Evolutionary conservation across 352 stramenopile genomes (phyloP).

Genomic region (Elongisporangium senticosum): DNA sequence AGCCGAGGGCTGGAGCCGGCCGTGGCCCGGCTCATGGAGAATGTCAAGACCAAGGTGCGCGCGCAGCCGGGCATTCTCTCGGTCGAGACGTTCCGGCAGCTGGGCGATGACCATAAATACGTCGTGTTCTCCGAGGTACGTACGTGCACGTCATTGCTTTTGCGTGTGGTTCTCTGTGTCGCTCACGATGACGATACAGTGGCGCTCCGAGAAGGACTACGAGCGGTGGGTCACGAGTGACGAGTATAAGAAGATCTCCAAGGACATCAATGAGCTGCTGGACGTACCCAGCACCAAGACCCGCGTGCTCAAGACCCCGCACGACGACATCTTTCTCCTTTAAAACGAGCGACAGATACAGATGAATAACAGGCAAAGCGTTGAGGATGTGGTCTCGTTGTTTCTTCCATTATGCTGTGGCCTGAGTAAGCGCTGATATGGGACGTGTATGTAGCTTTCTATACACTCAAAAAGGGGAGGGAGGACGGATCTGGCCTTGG

Average conservation of each 20-base stretch:
- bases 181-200: slow-evolving; percentile 23
- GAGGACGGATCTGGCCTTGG: slow-evolving; percentile 2
- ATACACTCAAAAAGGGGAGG: slow-evolving; percentile 13
- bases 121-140: slow-evolving; percentile 83
- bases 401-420: not conserved
- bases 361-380: not conserved
- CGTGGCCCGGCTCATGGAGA: slow-evolving; percentile 83
- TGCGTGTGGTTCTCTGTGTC: not conserved
- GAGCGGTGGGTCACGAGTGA: slow-evolving; percentile 71
- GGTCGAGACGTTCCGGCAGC: slow-evolving; percentile 71
- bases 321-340: slow-evolving; percentile 83
- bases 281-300: slow-evolving; percentile 78
- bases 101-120: slow-evolving; percentile 83
- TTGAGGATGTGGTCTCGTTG: slow-evolving; percentile 8
- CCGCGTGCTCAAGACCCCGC: slow-evolving; percentile 71
- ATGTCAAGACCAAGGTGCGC: slow-evolving; percentile 75
- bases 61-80: slow-evolving; percentile 67
- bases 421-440: too few species aligned
- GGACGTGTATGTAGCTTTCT: not conserved
- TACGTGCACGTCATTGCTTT: not conserved
- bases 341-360: slow-evolving; percentile 14
- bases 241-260: slow-evolving; percentile 73
- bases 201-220: slow-evolving; percentile 75
- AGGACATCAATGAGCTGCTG: slow-evolving; percentile 81
- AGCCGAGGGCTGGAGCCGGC: slow-evolving; percentile 80